These are phyloP conservation scores for Mycena alexandri DNA, from an alignment of 768 basidiomycete species.

Conservation along the genomic window DNA sequence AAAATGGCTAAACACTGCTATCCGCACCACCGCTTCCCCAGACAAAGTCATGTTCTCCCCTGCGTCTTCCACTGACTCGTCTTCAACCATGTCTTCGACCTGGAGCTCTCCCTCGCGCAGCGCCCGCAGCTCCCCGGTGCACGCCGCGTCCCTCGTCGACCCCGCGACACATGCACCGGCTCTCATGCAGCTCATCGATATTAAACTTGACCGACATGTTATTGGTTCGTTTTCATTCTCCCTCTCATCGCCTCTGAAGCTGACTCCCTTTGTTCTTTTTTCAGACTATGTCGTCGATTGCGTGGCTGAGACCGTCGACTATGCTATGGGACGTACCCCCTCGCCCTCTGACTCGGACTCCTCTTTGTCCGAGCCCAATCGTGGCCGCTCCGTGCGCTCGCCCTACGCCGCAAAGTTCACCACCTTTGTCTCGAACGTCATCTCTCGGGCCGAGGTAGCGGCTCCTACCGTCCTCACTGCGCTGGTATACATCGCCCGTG, in stretches of 20 bases:
- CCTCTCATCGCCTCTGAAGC: too few relatives aligned
- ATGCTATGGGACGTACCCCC: conserved; percentile 77
- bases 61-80: background rate
- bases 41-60: background rate
- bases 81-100: background rate
- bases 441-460: conserved; percentile 80
- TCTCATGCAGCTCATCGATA: conserved; percentile 75
- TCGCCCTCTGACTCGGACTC: conserved; percentile 60
- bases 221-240: conserved; percentile 65
- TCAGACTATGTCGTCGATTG: conserved; percentile 80
- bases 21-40: too few relatives aligned
- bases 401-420: conserved; percentile 70
- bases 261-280: too few relatives aligned
- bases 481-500: conserved; percentile 82
- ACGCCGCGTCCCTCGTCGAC: conserved; percentile 63
- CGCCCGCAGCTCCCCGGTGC: conserved; percentile 14
- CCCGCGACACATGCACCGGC: conserved; percentile 72
- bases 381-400: conserved; percentile 62
- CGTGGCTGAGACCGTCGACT: conserved; percentile 81
- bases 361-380: conserved; percentile 27
- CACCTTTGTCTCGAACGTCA: conserved; percentile 75
- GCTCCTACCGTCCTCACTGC: conserved; percentile 76
- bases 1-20: too few relatives aligned
- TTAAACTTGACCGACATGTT: conserved; percentile 71
- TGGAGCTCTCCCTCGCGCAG: background rate